Percentiles rank a stretch among this genome's conserved stretches.
Evolutionary conservation across 2,329 filamentous ascomycete species (phyloP).

Genomic region (Aspergillus aculeatinus): DNA sequence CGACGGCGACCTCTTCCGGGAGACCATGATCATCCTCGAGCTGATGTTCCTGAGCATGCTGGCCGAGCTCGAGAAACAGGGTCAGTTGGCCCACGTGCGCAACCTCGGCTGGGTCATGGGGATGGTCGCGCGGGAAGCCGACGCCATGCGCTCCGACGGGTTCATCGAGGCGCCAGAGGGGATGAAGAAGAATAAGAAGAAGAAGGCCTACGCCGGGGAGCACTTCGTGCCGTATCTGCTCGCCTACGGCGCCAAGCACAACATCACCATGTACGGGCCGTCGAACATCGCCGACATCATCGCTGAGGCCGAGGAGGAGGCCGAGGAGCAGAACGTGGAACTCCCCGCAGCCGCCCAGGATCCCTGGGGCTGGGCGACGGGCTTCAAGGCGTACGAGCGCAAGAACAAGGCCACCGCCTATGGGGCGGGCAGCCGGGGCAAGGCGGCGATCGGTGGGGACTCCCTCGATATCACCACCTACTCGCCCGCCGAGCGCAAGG

Average conservation of each 20-base stretch:
- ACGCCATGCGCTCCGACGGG: not conserved
- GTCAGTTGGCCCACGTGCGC: constrained; percentile 37
- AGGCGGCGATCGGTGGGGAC: constrained; percentile 40
- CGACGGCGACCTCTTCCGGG: constrained; percentile 4
- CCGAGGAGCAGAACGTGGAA: constrained; percentile 22
- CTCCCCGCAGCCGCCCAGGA: constrained; percentile 22
- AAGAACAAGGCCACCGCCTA: not conserved
- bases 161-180: not conserved
- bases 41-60: constrained; percentile 43
- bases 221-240: constrained; percentile 7
- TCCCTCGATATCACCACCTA: constrained; percentile 38
- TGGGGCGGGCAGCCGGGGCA: not conserved
- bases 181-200: not conserved
- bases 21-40: not conserved
- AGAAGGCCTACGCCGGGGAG: not conserved
- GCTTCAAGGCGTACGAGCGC: constrained; percentile 1
- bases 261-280: constrained; percentile 13
- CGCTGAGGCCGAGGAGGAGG: constrained; percentile 21
- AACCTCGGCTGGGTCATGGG: constrained; percentile 44
- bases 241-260: constrained; percentile 21
- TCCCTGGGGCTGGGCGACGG: constrained; percentile 4
- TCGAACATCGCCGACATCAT: constrained; percentile 26
- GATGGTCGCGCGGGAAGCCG: constrained; percentile 29
- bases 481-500: constrained; percentile 36
- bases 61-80: constrained; percentile 36